Evolutionary conservation across 371 early-diverging fungal genomes (phyloP).

Genomic region (Mucor ambiguus): DNA sequence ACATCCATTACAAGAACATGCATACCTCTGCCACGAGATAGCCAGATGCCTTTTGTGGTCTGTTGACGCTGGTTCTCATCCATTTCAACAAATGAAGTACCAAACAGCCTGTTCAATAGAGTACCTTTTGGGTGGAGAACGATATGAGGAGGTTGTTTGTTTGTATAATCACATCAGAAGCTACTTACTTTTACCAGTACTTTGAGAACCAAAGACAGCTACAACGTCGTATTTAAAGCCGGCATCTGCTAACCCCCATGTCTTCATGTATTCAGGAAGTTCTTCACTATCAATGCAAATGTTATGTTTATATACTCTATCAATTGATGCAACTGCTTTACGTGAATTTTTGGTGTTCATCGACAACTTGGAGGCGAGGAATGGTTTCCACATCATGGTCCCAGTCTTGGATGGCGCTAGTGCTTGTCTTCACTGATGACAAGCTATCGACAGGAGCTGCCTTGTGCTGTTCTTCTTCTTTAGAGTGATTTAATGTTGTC

Average conservation of each 20-base stretch:
- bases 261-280: constrained; percentile 73
- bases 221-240: constrained; percentile 97
- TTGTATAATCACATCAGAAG: neutral
- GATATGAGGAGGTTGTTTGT: neutral
- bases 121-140: constrained; percentile 68
- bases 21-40: constrained; percentile 82
- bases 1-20: constrained; percentile 95
- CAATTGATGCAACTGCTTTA: constrained; percentile 37
- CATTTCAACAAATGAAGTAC: constrained; percentile 95
- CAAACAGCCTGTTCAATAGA: constrained; percentile 92
- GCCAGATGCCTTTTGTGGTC: constrained; percentile 98
- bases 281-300: constrained; percentile 49
- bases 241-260: constrained; percentile 82
- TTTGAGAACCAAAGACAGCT: constrained; percentile 98
- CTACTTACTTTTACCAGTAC: constrained; percentile 93
- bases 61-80: constrained; percentile 80
- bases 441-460: neutral
- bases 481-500: neutral
- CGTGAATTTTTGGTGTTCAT: constrained; percentile 86
- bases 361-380: constrained; percentile 80
- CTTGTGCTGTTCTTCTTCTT: neutral
- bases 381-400: constrained; percentile 37
- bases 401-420: constrained; percentile 23
- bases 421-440: neutral
- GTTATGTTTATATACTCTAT: neutral